Conservation (phyloP, 176 grass and related monocot species). For the Carex kokanica region DNA sequence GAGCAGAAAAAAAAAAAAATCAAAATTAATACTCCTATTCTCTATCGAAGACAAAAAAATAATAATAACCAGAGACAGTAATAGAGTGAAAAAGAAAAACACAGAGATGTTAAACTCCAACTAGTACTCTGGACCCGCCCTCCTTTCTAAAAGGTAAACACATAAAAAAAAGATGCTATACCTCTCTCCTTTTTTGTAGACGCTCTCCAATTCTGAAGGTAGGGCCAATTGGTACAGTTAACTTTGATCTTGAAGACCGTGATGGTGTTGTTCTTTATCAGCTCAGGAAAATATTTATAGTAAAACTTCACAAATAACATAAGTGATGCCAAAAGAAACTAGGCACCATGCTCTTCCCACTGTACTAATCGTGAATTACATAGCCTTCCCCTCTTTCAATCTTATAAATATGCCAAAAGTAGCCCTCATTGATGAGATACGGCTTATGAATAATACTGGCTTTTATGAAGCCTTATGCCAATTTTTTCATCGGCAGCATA, state of each 20-base stretch:
- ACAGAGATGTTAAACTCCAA: not conserved
- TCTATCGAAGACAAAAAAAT: not conserved
- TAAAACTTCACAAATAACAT: not conserved
- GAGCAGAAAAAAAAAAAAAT: not conserved
- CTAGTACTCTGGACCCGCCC: not conserved
- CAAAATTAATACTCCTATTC: not conserved
- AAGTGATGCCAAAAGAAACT: not conserved
- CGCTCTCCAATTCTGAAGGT: slow-evolving; percentile 74
- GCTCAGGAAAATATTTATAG: slow-evolving; percentile 21
- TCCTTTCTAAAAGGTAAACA: slow-evolving; percentile 7
- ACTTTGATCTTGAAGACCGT: slow-evolving; percentile 38
- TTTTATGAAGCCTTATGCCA: not conserved
- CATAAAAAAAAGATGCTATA: slow-evolving; percentile 27
- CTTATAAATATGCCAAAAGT: not conserved
- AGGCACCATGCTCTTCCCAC: not conserved
- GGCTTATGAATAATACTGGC: not conserved
- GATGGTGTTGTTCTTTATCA: slow-evolving; percentile 33
- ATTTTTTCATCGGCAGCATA: too few relatives aligned
- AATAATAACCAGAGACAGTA: not conserved
- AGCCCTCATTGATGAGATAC: not conserved
- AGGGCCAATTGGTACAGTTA: slow-evolving; percentile 60
- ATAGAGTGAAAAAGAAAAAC: not conserved
- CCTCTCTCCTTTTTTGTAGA: slow-evolving; percentile 88
- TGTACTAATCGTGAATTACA: not conserved
- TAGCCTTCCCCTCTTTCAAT: not conserved